These are phyloP conservation scores for Euphorbia tirucalli DNA, from an alignment of 345 rosid species.

Conservation along the genomic window DNA sequence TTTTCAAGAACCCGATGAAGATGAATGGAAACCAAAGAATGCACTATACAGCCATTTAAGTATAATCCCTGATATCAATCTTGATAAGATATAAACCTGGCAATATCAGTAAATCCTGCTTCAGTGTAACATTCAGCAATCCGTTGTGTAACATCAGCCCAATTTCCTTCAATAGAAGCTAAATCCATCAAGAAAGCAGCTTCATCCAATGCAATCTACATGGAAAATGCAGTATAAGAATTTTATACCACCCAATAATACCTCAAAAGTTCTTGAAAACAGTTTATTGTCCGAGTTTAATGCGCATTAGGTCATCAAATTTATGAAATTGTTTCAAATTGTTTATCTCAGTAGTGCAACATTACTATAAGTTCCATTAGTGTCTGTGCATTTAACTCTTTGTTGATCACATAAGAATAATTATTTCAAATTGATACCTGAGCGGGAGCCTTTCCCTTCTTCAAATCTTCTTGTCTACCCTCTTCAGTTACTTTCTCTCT, in stretches of 20 bases:
- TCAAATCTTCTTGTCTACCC: conserved; percentile 72
- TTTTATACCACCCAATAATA: neutral
- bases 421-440: conserved; percentile 47
- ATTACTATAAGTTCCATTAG: no score
- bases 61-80: conserved; percentile 36
- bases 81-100: conserved; percentile 51
- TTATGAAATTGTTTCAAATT: no score
- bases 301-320: no score
- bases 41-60: no score
- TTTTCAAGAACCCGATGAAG: neutral
- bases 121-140: conserved; percentile 70
- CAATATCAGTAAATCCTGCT: conserved; percentile 62
- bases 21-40: conserved; percentile 4
- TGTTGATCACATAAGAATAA: no score
- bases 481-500: conserved; percentile 75
- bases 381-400: no score
- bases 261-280: no score
- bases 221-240: neutral
- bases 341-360: no score
- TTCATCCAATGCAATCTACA: conserved; percentile 67
- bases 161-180: conserved; percentile 79
- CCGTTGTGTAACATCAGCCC: conserved; percentile 53
- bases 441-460: conserved; percentile 76
- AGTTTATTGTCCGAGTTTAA: no score
- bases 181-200: conserved; percentile 90